Evolutionary conservation across 2,329 filamentous ascomycete genomes (phyloP).

Genomic region (Pseudocercospora eumusae): DNA sequence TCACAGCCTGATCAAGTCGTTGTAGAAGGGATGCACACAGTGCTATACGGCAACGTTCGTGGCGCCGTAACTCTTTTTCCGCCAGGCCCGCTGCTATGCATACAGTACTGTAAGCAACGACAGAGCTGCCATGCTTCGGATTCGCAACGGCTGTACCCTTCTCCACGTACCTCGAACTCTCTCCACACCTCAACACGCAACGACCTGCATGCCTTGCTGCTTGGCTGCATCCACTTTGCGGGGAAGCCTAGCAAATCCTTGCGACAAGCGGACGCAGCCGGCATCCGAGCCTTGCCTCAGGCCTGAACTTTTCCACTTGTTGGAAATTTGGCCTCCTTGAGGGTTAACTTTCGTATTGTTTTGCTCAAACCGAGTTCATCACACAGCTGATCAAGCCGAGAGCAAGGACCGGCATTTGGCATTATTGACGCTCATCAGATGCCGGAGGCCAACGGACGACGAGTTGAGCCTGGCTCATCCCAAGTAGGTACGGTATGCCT

Average conservation of each 20-base stretch:
- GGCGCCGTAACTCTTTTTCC: slow-evolving; percentile 16
- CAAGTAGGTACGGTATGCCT: neutral
- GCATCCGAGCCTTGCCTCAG: slow-evolving; percentile 13
- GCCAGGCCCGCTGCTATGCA: neutral
- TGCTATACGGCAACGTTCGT: slow-evolving; percentile 10
- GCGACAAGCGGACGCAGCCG: slow-evolving; percentile 9
- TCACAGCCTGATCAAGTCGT: slow-evolving; percentile 18
- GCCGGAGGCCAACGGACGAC: slow-evolving; percentile 4
- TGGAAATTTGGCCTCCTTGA: neutral
- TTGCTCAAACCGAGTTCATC: neutral
- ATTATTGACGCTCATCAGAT: neutral
- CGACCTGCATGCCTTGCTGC: neutral
- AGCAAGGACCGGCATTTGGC: slow-evolving; percentile 4
- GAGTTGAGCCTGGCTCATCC: neutral
- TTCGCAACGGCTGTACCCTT: slow-evolving; percentile 14
- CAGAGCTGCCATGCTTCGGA: too few relatives aligned
- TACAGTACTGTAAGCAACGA: too few relatives aligned
- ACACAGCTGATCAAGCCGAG: neutral
- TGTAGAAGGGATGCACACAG: slow-evolving; percentile 9
- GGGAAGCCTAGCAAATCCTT: slow-evolving; percentile 19
- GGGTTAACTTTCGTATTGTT: neutral
- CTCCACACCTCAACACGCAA: slow-evolving; percentile 17
- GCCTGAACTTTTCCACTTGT: too few relatives aligned
- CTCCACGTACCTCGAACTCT: slow-evolving; percentile 17
- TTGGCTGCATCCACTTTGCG: slow-evolving; percentile 14